phyloP scores from a whole-genome alignment of 2,329 filamentous ascomycete species.

The Leptographium flavum region DNA sequence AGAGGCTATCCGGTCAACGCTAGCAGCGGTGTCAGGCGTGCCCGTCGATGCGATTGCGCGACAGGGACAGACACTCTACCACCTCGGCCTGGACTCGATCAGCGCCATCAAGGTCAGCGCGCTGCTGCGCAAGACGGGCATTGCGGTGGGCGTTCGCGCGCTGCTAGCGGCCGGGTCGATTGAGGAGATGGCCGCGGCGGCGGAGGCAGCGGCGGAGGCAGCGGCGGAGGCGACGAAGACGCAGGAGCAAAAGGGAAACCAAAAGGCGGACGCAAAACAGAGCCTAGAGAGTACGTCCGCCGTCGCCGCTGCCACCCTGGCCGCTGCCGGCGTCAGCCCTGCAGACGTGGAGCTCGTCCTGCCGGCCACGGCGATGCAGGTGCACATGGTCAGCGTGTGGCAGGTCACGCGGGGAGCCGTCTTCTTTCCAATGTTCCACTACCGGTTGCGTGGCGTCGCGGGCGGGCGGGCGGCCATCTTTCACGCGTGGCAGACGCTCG shows the following conservation, averaged over 20 bases:
- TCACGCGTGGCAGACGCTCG: constrained; percentile 46
- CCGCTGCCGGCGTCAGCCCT: constrained; percentile 22
- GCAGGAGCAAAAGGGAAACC: not conserved
- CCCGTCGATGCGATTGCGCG: constrained; percentile 40
- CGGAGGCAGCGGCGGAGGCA: constrained; percentile 56
- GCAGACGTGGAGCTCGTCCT: constrained; percentile 40
- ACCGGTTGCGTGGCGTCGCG: constrained; percentile 29
- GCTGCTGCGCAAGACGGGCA: constrained; percentile 45
- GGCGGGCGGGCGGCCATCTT: constrained; percentile 25
- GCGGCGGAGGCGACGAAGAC: constrained; percentile 1
- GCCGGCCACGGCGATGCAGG: constrained; percentile 63
- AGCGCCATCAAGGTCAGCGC: constrained; percentile 73
- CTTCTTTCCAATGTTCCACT: constrained; percentile 64
- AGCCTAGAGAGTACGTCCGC: no score
- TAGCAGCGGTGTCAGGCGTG: constrained; percentile 46
- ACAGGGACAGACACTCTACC: constrained; percentile 52
- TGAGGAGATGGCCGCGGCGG: constrained; percentile 40
- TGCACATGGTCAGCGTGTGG: constrained; percentile 70
- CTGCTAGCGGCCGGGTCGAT: constrained; percentile 55
- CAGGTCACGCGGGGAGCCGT: constrained; percentile 48
- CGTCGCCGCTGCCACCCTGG: constrained; percentile 20
- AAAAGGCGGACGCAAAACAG: not conserved
- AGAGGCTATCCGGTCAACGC: constrained; percentile 27
- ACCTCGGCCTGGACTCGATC: constrained; percentile 83
- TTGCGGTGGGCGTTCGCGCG: constrained; percentile 54